phyloP scores from a whole-genome alignment of 495 filamentous ascomycete species.

The Xanthoparmelia taractica region DNA sequence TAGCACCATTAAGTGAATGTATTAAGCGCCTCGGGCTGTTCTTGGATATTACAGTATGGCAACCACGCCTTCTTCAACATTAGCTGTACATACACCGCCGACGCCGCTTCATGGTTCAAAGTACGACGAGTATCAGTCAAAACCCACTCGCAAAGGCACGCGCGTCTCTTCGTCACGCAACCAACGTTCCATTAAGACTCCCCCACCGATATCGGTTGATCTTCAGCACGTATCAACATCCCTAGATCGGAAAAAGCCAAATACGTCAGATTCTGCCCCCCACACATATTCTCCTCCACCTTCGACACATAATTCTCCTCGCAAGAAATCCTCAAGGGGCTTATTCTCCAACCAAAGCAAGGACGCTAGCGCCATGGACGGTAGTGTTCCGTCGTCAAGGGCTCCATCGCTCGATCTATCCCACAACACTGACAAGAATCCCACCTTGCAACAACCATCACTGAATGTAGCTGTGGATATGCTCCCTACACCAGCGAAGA shows the following conservation, averaged over 20 bases:
- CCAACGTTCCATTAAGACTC: constrained; percentile 31
- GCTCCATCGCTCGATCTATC: constrained; percentile 1
- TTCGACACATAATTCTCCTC: constrained; percentile 41
- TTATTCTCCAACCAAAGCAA: constrained; percentile 5
- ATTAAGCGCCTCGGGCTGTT: constrained; percentile 1
- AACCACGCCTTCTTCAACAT: constrained; percentile 58
- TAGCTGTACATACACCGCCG: constrained; percentile 55
- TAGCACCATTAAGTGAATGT: background rate
- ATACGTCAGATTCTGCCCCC: constrained; percentile 9
- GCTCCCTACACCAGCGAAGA: constrained; percentile 87
- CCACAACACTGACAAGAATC: constrained; percentile 19
- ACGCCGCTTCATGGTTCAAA: constrained; percentile 64
- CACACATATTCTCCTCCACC: constrained; percentile 41
- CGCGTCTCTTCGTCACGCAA: constrained; percentile 40
- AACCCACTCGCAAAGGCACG: constrained; percentile 44
- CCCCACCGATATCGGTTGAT: constrained; percentile 30
- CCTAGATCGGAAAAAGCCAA: background rate
- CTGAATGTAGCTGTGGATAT: constrained; percentile 37
- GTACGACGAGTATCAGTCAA: constrained; percentile 64
- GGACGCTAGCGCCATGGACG: constrained; percentile 9
- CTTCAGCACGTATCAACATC: background rate
- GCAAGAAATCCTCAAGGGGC: constrained; percentile 36
- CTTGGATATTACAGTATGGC: constrained; percentile 39
- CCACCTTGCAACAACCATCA: constrained; percentile 20
- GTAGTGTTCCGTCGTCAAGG: background rate